Percentiles rank a stretch among this genome's conserved stretches.
Conservation (phyloP, 768 basidiomycete species). For the Guyanaporus albipodus region DNA sequence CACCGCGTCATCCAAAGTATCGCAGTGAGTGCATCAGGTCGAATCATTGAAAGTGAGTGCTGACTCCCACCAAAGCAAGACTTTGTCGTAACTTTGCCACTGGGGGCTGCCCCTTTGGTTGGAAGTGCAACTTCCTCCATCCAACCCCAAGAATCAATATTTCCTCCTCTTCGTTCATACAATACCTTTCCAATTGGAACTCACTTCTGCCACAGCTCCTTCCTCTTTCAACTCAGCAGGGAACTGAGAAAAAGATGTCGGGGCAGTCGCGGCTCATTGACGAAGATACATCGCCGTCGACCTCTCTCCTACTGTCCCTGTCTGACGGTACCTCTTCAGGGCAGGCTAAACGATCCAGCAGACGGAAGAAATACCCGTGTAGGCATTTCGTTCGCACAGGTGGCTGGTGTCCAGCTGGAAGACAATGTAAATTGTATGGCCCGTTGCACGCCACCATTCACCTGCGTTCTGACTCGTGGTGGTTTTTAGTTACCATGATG, state of each 20-base stretch:
- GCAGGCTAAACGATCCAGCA: background rate
- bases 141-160: conserved; percentile 14
- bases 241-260: background rate
- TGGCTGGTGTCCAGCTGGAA: conserved; percentile 41
- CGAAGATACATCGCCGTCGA: conserved; percentile 18
- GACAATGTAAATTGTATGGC: conserved; percentile 40
- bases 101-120: conserved; percentile 37
- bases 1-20: conserved; percentile 24
- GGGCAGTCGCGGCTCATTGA: conserved; percentile 12
- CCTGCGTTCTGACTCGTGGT: background rate
- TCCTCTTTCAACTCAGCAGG: conserved; percentile 8
- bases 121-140: conserved; percentile 38
- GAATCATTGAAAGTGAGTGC: background rate
- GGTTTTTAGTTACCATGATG: conserved; percentile 19
- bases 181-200: conserved; percentile 16
- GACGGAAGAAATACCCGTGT: conserved; percentile 36
- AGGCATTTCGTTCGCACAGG: conserved; percentile 39
- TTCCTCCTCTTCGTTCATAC: conserved; percentile 14
- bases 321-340: conserved; percentile 18
- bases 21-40: conserved; percentile 27
- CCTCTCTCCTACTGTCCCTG: conserved; percentile 22
- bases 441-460: conserved; percentile 1
- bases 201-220: conserved; percentile 14
- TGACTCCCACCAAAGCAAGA: conserved; percentile 28
- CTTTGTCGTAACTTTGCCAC: conserved; percentile 35